Conservation (phyloP, 495 filamentous ascomycete genomes). For the Cryomyces minteri region DNA sequence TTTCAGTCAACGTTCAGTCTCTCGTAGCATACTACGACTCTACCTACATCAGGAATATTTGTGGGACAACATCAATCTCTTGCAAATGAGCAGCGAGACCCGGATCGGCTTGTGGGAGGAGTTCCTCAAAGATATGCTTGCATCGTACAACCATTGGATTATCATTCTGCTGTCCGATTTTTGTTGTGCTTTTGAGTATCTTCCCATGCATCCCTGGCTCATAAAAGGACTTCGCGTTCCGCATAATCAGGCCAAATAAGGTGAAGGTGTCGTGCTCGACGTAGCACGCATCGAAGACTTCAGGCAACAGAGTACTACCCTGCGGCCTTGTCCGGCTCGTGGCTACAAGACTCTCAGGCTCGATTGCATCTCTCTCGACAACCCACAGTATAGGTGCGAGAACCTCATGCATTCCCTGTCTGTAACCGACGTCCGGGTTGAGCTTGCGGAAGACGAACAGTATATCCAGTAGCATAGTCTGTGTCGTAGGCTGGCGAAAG, state of each 20-base stretch:
- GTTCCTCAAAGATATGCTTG: constrained; percentile 65
- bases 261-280: constrained; percentile 86
- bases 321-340: neutral
- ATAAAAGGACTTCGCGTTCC: constrained; percentile 71
- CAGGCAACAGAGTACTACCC: constrained; percentile 25
- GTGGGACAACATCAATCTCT: constrained; percentile 77
- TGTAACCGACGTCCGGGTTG: constrained; percentile 71
- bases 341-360: too few species aligned
- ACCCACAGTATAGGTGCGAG: constrained; percentile 84
- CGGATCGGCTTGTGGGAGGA: constrained; percentile 58
- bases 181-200: constrained; percentile 10
- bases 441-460: constrained; percentile 91
- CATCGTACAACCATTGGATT: constrained; percentile 77
- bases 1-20: neutral
- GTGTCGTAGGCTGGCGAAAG: constrained; percentile 64
- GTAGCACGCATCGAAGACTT: constrained; percentile 48
- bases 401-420: constrained; percentile 96
- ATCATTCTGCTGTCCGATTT: constrained; percentile 27
- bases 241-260: constrained; percentile 74
- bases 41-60: constrained; percentile 83
- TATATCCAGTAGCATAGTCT: constrained; percentile 68
- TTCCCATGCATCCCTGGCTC: constrained; percentile 32
- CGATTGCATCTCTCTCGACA: constrained; percentile 69
- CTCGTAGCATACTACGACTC: neutral
- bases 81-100: constrained; percentile 68